Percentiles rank a stretch among this genome's conserved stretches.
These are phyloP conservation scores for Acer campestre DNA, from an alignment of 345 rosid genomes.

Conservation along the genomic window DNA sequence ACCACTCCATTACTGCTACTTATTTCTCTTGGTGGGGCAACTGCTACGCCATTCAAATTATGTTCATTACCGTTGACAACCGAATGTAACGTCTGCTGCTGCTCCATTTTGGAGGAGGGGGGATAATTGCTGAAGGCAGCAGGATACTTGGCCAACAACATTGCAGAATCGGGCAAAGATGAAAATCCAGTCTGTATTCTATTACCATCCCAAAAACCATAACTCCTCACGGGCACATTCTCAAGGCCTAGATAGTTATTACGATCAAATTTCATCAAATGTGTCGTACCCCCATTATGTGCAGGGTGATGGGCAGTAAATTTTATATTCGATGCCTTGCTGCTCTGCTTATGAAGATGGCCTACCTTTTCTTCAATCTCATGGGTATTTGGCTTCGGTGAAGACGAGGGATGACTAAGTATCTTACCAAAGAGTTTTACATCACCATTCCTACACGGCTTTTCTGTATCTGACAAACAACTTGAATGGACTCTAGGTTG, in stretches of 20 bases:
- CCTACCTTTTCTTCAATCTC: slow-evolving; percentile 44
- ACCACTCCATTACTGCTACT: slow-evolving; percentile 42
- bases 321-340: slow-evolving; percentile 45
- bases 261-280: slow-evolving; percentile 50
- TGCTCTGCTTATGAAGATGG: slow-evolving; percentile 31
- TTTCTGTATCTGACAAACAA: slow-evolving; percentile 51
- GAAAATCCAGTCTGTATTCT: slow-evolving; percentile 74
- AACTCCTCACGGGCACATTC: slow-evolving; percentile 64
- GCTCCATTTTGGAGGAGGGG: slow-evolving; percentile 41
- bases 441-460: slow-evolving; percentile 62
- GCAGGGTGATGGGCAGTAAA: slow-evolving; percentile 35
- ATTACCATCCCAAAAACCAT: slow-evolving; percentile 88
- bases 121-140: slow-evolving; percentile 59
- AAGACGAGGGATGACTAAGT: slow-evolving; percentile 47
- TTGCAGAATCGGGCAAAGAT: slow-evolving; percentile 74
- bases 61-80: slow-evolving; percentile 34
- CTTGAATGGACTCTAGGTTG: slow-evolving; percentile 36
- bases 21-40: slow-evolving; percentile 36
- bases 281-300: slow-evolving; percentile 27
- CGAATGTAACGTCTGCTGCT: slow-evolving; percentile 41
- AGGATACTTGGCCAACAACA: slow-evolving; percentile 71
- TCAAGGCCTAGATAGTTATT: slow-evolving; percentile 49
- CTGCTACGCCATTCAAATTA: slow-evolving; percentile 36
- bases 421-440: slow-evolving; percentile 88
- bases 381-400: slow-evolving; percentile 28